Base-by-base conservation (phyloP, 352 stramenopile species). In the Sclerospora graminicola region DNA sequence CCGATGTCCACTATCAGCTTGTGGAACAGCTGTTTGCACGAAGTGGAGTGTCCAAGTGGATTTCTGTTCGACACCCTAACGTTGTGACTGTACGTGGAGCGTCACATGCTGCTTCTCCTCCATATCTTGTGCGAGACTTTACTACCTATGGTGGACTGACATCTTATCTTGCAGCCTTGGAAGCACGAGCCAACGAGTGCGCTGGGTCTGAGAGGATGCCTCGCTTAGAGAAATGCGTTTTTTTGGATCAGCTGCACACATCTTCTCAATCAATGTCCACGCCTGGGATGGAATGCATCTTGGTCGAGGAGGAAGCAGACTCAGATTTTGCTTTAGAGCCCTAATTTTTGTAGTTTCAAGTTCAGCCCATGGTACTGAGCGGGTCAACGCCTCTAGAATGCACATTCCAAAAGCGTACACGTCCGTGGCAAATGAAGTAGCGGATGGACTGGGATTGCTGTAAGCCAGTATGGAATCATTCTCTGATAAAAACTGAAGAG, bases 381-480 rank as follows among this genome's bases (percentile, higher is more conserved):
- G 54, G 1, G 74, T 83, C 19, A 85, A 46, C 1, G 70, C 63
- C 29, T 89, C 74, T 5, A 84, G n/a, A 18, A 87, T 83, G 30
- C 67, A 84, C 74, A 89, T 84, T n/a, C 77, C 77, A 27, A 87
- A 76, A 9, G 72, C 67, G 46, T 83, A 89, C 28, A 87, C 62
- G 39, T 89, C 74, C 0, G 60, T 68, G 2, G 60, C 57, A 16
- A 76, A 80, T 0, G 65, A 66, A 9, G 41, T 64, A 1, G 63
- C 45, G 0, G 54, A 66, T 7, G 46, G 48, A 46, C 46, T 58
- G 8, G 41, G 11, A 13, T 23, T 26, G 16, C 38, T 65, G 19
- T 47, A 51, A 11, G 45, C 18, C 27, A 63, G 5, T 8, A 32
- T 21, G 5, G 40, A 54, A 5, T 9, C 41, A 0, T 24, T 33